Percentiles rank a stretch among this genome's conserved stretches.
phyloP scores from a whole-genome alignment of 2,329 filamentous ascomycete genomes.

The Knufia fluminis region DNA sequence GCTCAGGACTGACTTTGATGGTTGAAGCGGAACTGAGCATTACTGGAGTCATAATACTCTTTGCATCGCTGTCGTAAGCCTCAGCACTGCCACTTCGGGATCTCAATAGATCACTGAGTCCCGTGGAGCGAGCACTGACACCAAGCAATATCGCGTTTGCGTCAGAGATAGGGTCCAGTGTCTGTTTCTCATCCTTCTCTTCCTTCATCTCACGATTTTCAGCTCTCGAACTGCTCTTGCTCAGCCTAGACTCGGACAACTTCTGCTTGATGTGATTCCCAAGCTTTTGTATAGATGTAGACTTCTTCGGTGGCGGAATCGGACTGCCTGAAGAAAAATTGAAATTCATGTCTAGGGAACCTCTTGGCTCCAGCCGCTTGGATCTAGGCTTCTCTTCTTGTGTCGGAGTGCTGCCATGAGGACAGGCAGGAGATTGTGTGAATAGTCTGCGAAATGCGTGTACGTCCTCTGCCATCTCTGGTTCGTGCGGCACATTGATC shows the following conservation, averaged over 20 bases:
- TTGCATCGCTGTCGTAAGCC: constrained; percentile 23
- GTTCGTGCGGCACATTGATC: not conserved
- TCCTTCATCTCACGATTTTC: not conserved
- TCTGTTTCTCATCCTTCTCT: not conserved
- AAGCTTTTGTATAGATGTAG: constrained; percentile 11
- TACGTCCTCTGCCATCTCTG: not conserved
- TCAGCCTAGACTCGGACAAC: constrained; percentile 18
- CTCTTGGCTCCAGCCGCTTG: not conserved
- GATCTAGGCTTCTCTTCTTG: not conserved
- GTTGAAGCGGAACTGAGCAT: constrained; percentile 14
- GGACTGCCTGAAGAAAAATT: not conserved
- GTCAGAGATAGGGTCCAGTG: not conserved
- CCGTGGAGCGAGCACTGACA: constrained; percentile 15
- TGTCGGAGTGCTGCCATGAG: not conserved
- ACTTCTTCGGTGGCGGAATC: not conserved
- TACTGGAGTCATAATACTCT: constrained; percentile 18
- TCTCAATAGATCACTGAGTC: constrained; percentile 20
- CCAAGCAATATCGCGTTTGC: constrained; percentile 1
- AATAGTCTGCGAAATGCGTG: not conserved
- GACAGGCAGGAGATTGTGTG: not conserved
- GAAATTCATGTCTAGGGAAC: not conserved
- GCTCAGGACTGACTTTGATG: constrained; percentile 11
- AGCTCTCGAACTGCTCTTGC: constrained; percentile 14
- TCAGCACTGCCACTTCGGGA: constrained; percentile 18
- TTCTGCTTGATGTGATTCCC: constrained; percentile 21